These are phyloP conservation scores for Saccharomycopsis microspora DNA, from an alignment of 805 yeast species.

Conservation along the genomic window DNA sequence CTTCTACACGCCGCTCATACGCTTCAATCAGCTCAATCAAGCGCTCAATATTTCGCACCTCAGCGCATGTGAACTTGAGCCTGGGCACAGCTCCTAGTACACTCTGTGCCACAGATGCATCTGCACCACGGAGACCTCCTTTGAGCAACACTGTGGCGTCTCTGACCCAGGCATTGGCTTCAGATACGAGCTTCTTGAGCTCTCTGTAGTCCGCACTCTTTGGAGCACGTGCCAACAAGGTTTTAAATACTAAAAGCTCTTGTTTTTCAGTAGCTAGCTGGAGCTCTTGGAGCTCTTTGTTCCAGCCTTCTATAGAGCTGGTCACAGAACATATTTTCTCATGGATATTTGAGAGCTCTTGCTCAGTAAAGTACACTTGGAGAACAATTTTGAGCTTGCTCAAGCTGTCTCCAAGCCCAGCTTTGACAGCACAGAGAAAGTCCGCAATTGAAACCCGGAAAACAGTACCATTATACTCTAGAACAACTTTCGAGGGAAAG, in stretches of 20 bases:
- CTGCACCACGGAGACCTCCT: neutral
- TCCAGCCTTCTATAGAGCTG: constrained; percentile 42
- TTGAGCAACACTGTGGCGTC: constrained; percentile 39
- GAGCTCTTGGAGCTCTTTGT: constrained; percentile 19
- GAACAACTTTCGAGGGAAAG: constrained; percentile 43
- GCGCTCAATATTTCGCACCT: constrained; percentile 47
- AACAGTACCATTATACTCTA: constrained; percentile 22
- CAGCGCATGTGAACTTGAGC: constrained; percentile 42
- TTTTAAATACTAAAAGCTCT: constrained; percentile 22
- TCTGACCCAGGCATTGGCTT: constrained; percentile 41
- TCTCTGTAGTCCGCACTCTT: constrained; percentile 34
- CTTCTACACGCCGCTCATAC: constrained; percentile 36
- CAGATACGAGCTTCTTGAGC: constrained; percentile 31
- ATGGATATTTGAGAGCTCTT: constrained; percentile 30
- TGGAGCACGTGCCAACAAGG: constrained; percentile 27
- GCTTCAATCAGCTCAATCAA: constrained; percentile 39
- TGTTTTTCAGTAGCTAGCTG: no score
- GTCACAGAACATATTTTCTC: constrained; percentile 29
- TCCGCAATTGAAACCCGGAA: constrained; percentile 23
- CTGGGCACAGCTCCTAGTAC: constrained; percentile 36
- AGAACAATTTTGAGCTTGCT: constrained; percentile 26
- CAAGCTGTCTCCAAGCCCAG: neutral
- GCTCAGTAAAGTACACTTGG: constrained; percentile 41
- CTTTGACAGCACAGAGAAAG: constrained; percentile 20
- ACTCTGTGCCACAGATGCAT: constrained; percentile 1